Conservation (phyloP, 108 stramenopile genomes). For the Stephanodiscus minutulus region DNA sequence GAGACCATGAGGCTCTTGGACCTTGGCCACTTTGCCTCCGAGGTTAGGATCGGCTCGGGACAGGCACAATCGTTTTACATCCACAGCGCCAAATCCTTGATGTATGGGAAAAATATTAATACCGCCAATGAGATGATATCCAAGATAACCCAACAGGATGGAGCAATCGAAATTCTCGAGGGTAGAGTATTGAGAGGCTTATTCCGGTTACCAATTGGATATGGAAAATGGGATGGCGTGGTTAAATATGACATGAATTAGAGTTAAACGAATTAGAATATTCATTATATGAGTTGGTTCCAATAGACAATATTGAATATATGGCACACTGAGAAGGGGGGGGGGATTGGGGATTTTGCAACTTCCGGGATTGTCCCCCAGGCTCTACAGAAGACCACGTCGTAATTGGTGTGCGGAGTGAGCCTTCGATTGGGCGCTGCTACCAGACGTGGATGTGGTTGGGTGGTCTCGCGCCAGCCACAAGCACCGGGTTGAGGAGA, state of each 20-base stretch:
- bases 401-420: too few species aligned
- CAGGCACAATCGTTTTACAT: slow-evolving; percentile 10
- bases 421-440: too few species aligned
- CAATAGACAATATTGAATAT: too few species aligned
- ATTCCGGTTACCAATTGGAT: background rate
- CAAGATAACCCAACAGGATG: background rate
- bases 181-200: slow-evolving; percentile 4
- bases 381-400: too few species aligned
- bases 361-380: too few species aligned
- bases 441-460: too few species aligned
- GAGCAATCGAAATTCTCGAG: slow-evolving; percentile 2
- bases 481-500: too few species aligned
- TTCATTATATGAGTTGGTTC: too few species aligned
- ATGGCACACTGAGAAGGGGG: too few species aligned
- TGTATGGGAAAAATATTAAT: background rate
- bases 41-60: background rate
- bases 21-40: slow-evolving; percentile 1
- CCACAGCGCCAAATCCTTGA: background rate
- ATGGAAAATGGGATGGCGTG: slow-evolving; percentile 1
- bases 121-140: background rate
- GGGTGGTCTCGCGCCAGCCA: too few species aligned
- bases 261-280: background rate
- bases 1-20: background rate
- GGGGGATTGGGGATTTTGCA: too few species aligned
- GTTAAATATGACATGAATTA: slow-evolving; percentile 8